phyloP scores from a whole-genome alignment of 192 early-diverging fungal genomes.

The Fimicolochytrium jonesii region DNA sequence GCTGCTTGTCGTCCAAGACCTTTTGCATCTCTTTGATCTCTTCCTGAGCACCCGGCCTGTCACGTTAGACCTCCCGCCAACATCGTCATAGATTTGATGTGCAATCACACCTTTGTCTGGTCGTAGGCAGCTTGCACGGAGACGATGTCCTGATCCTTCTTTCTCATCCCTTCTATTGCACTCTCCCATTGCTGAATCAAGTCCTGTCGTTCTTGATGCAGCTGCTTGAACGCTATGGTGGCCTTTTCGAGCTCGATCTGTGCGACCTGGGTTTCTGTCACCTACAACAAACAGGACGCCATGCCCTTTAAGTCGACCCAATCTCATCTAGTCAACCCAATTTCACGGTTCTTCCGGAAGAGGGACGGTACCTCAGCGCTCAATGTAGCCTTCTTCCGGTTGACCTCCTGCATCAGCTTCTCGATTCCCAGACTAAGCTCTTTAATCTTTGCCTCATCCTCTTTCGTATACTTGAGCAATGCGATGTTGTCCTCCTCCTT shows the following conservation, averaged over 20 bases:
- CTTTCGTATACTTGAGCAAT: constrained; percentile 54
- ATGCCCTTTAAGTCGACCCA: background rate
- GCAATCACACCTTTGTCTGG: constrained; percentile 36
- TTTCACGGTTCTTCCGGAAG: too few species aligned
- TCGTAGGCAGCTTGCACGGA: constrained; percentile 38
- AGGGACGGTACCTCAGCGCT: constrained; percentile 57
- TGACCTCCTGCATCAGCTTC: constrained; percentile 56
- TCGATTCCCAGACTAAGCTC: constrained; percentile 51
- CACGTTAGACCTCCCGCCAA: too few species aligned
- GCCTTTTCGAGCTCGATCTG: constrained; percentile 60
- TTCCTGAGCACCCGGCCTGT: too few species aligned
- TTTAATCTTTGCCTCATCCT: constrained; percentile 51
- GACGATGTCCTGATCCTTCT: constrained; percentile 47
- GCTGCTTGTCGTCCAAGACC: constrained; percentile 49
- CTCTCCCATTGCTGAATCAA: constrained; percentile 53
- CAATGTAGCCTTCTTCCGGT: constrained; percentile 49
- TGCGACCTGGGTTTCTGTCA: constrained; percentile 57
- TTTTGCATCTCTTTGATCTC: constrained; percentile 38
- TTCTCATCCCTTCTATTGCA: constrained; percentile 47
- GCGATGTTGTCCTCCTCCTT: constrained; percentile 60
- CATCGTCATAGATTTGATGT: too few species aligned
- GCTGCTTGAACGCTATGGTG: constrained; percentile 46
- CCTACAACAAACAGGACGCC: constrained; percentile 32
- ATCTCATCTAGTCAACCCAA: background rate
- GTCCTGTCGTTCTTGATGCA: constrained; percentile 55